Conservation (phyloP, 257 asterid genomes). For the Lavandula angustifolia region DNA sequence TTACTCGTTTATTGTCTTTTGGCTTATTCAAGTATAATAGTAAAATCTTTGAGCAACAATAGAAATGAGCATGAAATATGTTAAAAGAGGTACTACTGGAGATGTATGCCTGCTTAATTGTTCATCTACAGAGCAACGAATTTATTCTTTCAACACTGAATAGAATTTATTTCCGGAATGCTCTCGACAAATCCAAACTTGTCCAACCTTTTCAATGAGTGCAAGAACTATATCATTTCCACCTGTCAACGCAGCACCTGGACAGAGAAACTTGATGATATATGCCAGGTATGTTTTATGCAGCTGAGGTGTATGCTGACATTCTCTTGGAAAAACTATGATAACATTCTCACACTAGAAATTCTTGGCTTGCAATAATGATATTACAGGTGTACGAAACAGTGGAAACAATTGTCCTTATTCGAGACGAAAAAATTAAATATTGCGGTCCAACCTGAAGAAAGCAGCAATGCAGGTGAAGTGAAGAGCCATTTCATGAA, state of each 20-base stretch:
- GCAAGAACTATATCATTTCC: constrained; percentile 67
- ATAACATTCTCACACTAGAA: too few species aligned
- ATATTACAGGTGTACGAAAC: constrained; percentile 79
- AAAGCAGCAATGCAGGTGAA: constrained; percentile 57
- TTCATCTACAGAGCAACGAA: constrained; percentile 4
- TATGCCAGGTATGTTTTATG: constrained; percentile 73
- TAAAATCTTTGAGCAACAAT: background rate
- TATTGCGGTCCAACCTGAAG: constrained; percentile 58
- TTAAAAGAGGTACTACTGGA: background rate
- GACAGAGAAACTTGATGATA: constrained; percentile 82
- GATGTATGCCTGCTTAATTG: constrained; percentile 9
- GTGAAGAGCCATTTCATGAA: constrained; percentile 67
- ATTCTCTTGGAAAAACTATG: background rate
- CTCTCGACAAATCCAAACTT: constrained; percentile 62
- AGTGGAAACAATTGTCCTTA: constrained; percentile 72
- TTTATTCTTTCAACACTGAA: constrained; percentile 16
- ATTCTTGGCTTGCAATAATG: background rate
- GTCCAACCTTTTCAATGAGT: constrained; percentile 62
- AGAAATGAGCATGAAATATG: background rate
- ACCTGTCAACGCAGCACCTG: constrained; percentile 65
- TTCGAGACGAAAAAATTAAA: constrained; percentile 70
- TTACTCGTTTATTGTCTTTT: background rate
- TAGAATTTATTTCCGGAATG: constrained; percentile 31
- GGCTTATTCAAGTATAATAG: constrained; percentile 1
- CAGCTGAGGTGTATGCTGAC: constrained; percentile 24